These are phyloP conservation scores for Magnusiomyces paraingens DNA, from an alignment of 1,139 yeast genomes.

Conservation along the genomic window DNA sequence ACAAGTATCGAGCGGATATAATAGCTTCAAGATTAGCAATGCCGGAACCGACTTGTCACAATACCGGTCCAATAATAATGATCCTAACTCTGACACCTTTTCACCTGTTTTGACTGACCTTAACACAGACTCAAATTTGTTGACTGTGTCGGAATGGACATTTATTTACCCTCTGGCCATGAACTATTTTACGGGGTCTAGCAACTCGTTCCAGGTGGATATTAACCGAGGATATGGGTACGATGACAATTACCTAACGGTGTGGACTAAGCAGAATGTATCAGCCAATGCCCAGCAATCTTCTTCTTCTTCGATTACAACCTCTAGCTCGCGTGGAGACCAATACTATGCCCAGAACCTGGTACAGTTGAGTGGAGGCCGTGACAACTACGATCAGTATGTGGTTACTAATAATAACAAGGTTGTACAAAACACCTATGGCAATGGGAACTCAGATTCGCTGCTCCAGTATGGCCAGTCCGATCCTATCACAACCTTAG, in stretches of 20 bases:
- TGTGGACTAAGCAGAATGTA: slow-evolving; percentile 17
- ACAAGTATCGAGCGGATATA: slow-evolving; percentile 14
- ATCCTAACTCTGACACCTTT: slow-evolving; percentile 7
- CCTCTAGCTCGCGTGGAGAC: slow-evolving; percentile 8
- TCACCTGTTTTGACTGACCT: slow-evolving; percentile 9
- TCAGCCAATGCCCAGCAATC: slow-evolving; percentile 6
- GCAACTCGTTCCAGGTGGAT: slow-evolving; percentile 8
- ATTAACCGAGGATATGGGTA: slow-evolving; percentile 13
- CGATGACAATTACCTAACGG: slow-evolving; percentile 8
- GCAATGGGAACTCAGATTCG: slow-evolving; percentile 1
- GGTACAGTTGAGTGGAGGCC: slow-evolving; percentile 5
- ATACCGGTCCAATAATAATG: slow-evolving; percentile 1
- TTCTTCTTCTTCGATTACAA: slow-evolving; percentile 2
- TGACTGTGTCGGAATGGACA: slow-evolving; percentile 10
- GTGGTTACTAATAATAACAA: slow-evolving; percentile 7
- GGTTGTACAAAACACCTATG: slow-evolving; percentile 8
- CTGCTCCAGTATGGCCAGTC: slow-evolving; percentile 9
- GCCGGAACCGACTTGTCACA: slow-evolving; percentile 9
- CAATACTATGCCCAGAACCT: slow-evolving; percentile 13
- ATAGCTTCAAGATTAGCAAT: slow-evolving; percentile 10
- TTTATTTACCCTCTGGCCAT: slow-evolving; percentile 16
- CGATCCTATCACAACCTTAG: slow-evolving; percentile 13
- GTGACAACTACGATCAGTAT: slow-evolving; percentile 10
- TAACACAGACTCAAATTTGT: slow-evolving; percentile 10
- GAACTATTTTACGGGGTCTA: slow-evolving; percentile 6